phyloP scores from a whole-genome alignment of 805 yeast genomes.

The Yamadazyma kitorensis region DNA sequence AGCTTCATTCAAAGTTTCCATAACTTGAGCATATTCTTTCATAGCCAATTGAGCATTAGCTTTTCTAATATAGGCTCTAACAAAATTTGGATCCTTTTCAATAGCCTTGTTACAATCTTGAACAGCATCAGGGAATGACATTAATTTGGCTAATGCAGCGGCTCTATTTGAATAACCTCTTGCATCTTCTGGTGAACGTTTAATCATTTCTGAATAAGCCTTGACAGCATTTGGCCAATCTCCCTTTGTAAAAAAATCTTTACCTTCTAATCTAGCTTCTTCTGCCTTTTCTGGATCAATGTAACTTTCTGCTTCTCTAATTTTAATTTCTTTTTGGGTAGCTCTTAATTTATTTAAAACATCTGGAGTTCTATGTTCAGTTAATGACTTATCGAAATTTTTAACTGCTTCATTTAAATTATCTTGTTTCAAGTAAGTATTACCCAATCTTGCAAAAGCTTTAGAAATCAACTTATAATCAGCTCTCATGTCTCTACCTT shows the following conservation, averaged over 20 bases:
- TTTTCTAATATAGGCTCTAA: slow-evolving; percentile 95
- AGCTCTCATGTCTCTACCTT: slow-evolving; percentile 86
- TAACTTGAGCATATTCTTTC: slow-evolving; percentile 78
- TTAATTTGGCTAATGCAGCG: slow-evolving; percentile 88
- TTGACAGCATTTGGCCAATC: slow-evolving; percentile 97
- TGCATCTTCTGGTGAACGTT: slow-evolving; percentile 95
- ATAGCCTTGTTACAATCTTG: slow-evolving; percentile 90
- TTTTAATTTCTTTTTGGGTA: slow-evolving; percentile 82
- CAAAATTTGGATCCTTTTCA: slow-evolving; percentile 79
- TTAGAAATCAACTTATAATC: slow-evolving; percentile 91
- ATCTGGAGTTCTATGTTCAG: slow-evolving; percentile 97
- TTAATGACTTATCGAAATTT: slow-evolving; percentile 82
- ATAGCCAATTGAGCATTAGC: slow-evolving; percentile 91
- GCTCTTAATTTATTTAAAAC: slow-evolving; percentile 82
- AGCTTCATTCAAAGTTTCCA: slow-evolving; percentile 79
- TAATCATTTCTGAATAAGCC: slow-evolving; percentile 92
- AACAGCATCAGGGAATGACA: slow-evolving; percentile 97
- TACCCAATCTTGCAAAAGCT: slow-evolving; percentile 90
- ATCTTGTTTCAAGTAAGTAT: slow-evolving; percentile 69
- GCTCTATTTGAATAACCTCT: slow-evolving; percentile 98
- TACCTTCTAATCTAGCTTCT: slow-evolving; percentile 91
- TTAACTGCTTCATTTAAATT: slow-evolving; percentile 73
- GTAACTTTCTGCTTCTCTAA: slow-evolving; percentile 72
- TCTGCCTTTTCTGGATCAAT: slow-evolving; percentile 91
- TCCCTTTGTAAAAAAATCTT: slow-evolving; percentile 79